Percentiles rank a stretch among this genome's conserved stretches.
These are phyloP conservation scores for Litsea cubeba DNA, from an alignment of 164 flowering plant genomes.

Conservation along the genomic window DNA sequence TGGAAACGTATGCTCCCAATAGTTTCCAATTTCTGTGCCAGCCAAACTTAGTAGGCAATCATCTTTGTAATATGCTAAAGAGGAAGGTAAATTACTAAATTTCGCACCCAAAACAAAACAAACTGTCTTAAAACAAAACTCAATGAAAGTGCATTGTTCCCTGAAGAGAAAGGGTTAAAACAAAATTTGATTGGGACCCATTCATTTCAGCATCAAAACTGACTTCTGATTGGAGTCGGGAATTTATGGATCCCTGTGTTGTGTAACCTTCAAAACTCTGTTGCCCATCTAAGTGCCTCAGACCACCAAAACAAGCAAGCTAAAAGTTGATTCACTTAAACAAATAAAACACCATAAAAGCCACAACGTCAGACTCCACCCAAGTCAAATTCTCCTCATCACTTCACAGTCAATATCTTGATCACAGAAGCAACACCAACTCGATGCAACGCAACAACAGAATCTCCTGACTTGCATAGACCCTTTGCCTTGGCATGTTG, in stretches of 20 bases:
- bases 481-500: conserved; percentile 52
- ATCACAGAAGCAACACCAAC: conserved; percentile 67
- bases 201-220: neutral
- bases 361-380: neutral
- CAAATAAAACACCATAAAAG: neutral
- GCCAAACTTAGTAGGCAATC: too few relatives aligned
- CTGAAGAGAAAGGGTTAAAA: too few relatives aligned
- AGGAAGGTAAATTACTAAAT: too few relatives aligned
- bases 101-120: too few relatives aligned
- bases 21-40: too few relatives aligned
- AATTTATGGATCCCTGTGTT: too few relatives aligned
- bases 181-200: too few relatives aligned
- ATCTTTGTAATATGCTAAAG: too few relatives aligned
- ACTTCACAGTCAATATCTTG: conserved; percentile 65
- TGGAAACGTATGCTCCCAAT: too few relatives aligned
- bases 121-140: too few relatives aligned
- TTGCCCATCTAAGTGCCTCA: neutral
- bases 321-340: neutral
- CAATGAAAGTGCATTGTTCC: too few relatives aligned
- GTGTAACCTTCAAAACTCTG: neutral
- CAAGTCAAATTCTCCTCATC: conserved; percentile 9
- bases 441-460: conserved; percentile 79
- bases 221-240: neutral
- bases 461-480: conserved; percentile 69
- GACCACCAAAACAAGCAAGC: neutral